Conservation (phyloP, 129 eudicot genomes). For the Rutidosis leptorrhynchoides region DNA sequence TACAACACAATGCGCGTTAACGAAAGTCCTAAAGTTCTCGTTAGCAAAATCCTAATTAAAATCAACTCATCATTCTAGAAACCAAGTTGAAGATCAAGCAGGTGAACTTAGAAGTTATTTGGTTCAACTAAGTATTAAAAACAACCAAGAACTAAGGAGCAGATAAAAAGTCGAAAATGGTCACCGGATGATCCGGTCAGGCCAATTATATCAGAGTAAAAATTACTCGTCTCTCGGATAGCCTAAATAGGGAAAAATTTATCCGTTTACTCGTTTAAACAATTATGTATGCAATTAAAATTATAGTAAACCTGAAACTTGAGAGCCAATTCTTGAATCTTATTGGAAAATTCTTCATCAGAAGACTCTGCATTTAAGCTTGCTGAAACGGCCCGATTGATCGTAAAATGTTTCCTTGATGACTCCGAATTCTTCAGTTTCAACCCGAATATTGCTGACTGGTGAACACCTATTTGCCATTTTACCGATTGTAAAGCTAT, state of each 20-base stretch:
- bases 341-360: conserved; percentile 67
- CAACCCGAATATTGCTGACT: conserved; percentile 37
- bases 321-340: conserved; percentile 53
- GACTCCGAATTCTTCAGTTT: conserved; percentile 32
- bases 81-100: neutral
- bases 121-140: neutral
- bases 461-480: conserved; percentile 15
- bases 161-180: no score
- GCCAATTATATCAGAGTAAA: no score
- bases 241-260: neutral
- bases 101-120: neutral
- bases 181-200: no score
- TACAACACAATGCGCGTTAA: no score
- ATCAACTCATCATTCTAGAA: no score
- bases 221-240: no score
- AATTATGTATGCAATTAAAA: neutral
- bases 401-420: conserved; percentile 1
- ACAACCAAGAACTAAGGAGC: neutral
- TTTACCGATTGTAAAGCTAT: conserved; percentile 39
- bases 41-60: no score
- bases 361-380: conserved; percentile 53
- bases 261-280: neutral
- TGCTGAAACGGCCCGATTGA: conserved; percentile 39
- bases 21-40: no score
- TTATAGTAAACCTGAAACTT: conserved; percentile 33